phyloP scores from a whole-genome alignment of 306 rosid species.

The Luffa aegyptiaca region DNA sequence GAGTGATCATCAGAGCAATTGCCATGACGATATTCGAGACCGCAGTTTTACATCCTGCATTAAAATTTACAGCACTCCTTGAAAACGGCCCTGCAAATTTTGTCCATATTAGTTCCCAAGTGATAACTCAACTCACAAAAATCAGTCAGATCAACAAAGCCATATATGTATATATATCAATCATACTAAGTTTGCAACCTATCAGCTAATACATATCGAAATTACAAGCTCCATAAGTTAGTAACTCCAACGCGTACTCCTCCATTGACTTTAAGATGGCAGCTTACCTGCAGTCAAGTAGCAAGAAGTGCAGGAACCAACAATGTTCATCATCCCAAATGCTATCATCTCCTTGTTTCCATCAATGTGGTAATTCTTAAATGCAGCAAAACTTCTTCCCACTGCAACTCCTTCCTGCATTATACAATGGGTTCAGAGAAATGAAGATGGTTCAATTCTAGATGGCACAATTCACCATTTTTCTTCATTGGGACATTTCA shows the following conservation, averaged over 20 bases:
- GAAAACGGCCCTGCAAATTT: conserved; percentile 35
- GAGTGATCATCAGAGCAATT: conserved; percentile 30
- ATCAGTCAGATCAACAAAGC: background rate
- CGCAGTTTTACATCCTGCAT: conserved; percentile 45
- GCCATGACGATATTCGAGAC: conserved; percentile 41
- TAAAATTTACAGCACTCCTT: conserved; percentile 35
- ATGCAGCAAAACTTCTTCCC: conserved; percentile 38
- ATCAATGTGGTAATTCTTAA: conserved; percentile 37
- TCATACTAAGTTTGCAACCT: background rate
- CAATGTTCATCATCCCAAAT: conserved; percentile 43
- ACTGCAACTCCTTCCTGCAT: conserved; percentile 48
- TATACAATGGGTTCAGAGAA: background rate
- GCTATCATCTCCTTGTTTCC: conserved; percentile 51
- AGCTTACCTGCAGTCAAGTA: conserved; percentile 32
- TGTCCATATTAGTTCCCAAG: background rate
- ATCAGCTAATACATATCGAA: background rate
- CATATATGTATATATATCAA: background rate
- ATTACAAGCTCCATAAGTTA: background rate
- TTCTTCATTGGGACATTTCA: background rate
- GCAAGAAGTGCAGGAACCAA: conserved; percentile 47
- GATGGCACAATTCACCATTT: background rate
- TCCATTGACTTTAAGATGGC: background rate
- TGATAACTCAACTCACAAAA: background rate
- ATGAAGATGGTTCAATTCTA: background rate
- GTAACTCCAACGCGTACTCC: background rate